phyloP scores from a whole-genome alignment of 2,329 filamentous ascomycete species.

The Diaporthe longicolla region DNA sequence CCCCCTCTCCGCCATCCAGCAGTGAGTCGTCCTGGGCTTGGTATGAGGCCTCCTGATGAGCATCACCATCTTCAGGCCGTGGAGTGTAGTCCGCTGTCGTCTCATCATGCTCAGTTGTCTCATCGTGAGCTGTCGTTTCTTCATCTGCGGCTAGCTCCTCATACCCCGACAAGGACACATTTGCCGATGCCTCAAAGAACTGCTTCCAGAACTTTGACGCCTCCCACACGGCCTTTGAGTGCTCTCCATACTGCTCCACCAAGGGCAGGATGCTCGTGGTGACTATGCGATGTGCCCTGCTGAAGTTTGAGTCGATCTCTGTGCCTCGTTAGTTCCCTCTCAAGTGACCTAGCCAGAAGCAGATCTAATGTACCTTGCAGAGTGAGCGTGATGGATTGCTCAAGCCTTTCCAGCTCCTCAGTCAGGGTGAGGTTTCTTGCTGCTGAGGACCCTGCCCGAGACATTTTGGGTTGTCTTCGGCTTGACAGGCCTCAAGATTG shows the following conservation, averaged over 20 bases:
- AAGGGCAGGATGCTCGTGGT: conserved; percentile 93
- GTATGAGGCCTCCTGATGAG: conserved; percentile 48
- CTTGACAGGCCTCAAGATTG: conserved; percentile 4
- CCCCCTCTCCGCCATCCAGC: conserved; percentile 72
- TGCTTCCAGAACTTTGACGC: conserved; percentile 99
- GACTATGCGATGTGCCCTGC: conserved; percentile 94
- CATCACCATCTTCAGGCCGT: conserved; percentile 46
- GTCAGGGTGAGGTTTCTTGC: conserved; percentile 80
- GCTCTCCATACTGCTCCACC: conserved; percentile 94
- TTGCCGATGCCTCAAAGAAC: conserved; percentile 98
- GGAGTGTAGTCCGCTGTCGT: conserved; percentile 56
- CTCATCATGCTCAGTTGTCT: conserved; percentile 70
- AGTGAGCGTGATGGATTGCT: conserved; percentile 96
- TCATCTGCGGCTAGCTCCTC: conserved; percentile 83
- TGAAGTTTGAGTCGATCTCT: conserved; percentile 99
- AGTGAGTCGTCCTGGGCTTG: conserved; percentile 72
- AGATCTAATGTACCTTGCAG: conserved; percentile 78
- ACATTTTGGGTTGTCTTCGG: conserved; percentile 56
- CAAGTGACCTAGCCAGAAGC: background rate
- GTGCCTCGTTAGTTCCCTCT: conserved; percentile 29
- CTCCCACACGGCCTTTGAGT: conserved; percentile 96
- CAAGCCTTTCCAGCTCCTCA: conserved; percentile 94
- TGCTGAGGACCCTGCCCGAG: conserved; percentile 62
- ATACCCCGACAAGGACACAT: conserved; percentile 95
- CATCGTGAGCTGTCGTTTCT: conserved; percentile 61